Conservation (phyloP, 1,139 yeast genomes). For the Blastobotrys arbuscula region DNA sequence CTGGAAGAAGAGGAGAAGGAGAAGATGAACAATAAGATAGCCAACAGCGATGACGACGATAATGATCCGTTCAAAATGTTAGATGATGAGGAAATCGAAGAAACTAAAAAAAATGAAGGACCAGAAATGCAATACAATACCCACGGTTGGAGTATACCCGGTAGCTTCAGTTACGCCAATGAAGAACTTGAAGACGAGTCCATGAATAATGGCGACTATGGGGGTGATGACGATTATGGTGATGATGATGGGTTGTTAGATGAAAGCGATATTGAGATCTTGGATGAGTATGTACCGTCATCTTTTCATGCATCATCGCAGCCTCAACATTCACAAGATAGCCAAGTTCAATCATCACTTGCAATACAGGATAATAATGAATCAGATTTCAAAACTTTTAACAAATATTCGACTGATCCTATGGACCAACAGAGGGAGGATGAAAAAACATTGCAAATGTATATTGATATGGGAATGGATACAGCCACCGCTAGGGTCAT, state of each 20-base stretch:
- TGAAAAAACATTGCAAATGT: conserved; percentile 1
- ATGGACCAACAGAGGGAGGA: background rate
- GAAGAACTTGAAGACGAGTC: too few species aligned
- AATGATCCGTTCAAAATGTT: too few species aligned
- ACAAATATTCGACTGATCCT: too few species aligned
- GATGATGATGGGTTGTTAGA: background rate
- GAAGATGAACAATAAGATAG: background rate
- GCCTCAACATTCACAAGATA: too few species aligned
- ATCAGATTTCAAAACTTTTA: too few species aligned
- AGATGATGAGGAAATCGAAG: too few species aligned
- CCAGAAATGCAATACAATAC: too few species aligned
- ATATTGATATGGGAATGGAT: conserved; percentile 8
- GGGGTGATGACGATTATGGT: background rate
- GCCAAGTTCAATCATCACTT: background rate
- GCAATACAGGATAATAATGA: background rate
- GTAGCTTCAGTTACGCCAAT: too few species aligned
- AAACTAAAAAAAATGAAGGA: too few species aligned
- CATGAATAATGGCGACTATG: background rate
- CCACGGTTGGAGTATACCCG: too few species aligned
- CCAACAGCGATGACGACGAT: background rate
- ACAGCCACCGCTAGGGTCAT: background rate
- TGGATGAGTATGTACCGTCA: background rate
- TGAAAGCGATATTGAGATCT: conserved; percentile 10
- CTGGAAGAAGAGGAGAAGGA: background rate
- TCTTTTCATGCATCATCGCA: background rate